Percentiles rank a stretch among this genome's conserved stretches.
These are phyloP conservation scores for Xylaria sp. DNA, from an alignment of 2,329 filamentous ascomycete species.

Conservation along the genomic window DNA sequence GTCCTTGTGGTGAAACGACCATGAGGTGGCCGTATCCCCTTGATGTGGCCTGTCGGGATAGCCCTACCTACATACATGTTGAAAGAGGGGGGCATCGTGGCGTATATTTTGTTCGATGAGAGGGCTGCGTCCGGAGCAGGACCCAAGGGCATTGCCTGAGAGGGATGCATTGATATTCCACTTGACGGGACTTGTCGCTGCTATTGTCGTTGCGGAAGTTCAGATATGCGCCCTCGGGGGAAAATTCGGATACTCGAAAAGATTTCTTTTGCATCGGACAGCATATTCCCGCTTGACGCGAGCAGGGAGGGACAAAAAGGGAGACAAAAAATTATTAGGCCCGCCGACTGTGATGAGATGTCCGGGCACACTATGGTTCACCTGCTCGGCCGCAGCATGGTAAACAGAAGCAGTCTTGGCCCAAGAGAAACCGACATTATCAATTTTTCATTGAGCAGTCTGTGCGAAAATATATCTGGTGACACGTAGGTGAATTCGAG, in stretches of 20 bases:
- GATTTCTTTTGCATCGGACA: slow-evolving; percentile 43
- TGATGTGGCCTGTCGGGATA: slow-evolving; percentile 38
- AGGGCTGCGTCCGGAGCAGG: slow-evolving; percentile 30
- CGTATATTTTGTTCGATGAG: slow-evolving; percentile 42
- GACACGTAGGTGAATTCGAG: slow-evolving; percentile 11
- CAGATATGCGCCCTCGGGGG: slow-evolving; percentile 39
- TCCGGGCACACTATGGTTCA: slow-evolving; percentile 32
- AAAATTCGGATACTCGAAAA: slow-evolving; percentile 43
- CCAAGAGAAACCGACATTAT: slow-evolving; percentile 37
- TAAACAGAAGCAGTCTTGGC: slow-evolving; percentile 35
- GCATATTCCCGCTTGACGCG: slow-evolving; percentile 28
- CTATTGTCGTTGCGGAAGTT: slow-evolving; percentile 26
- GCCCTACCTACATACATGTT: slow-evolving; percentile 38
- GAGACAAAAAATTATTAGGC: slow-evolving; percentile 35
- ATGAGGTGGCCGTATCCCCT: slow-evolving; percentile 41
- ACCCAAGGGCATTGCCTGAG: slow-evolving; percentile 31
- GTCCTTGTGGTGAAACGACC: slow-evolving; percentile 42
- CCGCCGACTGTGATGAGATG: slow-evolving; percentile 35
- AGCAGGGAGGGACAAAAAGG: slow-evolving; percentile 28
- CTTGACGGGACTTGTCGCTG: slow-evolving; percentile 16
- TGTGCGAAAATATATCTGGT: slow-evolving; percentile 5
- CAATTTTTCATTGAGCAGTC: slow-evolving; percentile 22
- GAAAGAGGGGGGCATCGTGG: slow-evolving; percentile 35
- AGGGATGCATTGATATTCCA: slow-evolving; percentile 36
- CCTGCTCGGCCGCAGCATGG: slow-evolving; percentile 33